Conservation (phyloP, 306 rosid species). For the Pyrus betulifolia region DNA sequence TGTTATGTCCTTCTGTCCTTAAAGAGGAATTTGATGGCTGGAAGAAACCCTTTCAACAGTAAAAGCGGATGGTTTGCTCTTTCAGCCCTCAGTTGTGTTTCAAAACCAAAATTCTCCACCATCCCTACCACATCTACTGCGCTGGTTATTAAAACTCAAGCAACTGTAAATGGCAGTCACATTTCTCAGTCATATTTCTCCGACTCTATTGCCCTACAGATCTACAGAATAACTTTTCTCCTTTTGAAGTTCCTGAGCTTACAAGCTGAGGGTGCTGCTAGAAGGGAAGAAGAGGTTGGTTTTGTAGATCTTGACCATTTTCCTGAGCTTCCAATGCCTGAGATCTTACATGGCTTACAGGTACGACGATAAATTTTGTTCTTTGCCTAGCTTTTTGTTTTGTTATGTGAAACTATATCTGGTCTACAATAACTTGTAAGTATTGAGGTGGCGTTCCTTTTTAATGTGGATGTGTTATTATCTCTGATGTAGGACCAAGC, state of each 20-base stretch:
- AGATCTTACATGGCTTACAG: conserved; percentile 89
- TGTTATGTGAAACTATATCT: background rate
- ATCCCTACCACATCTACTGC: conserved; percentile 31
- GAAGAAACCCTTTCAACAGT: conserved; percentile 60
- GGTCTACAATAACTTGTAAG: background rate
- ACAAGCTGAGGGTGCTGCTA: conserved; percentile 91
- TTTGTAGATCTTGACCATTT: conserved; percentile 88
- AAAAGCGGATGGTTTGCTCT: conserved; percentile 87
- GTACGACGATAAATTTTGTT: conserved; percentile 21
- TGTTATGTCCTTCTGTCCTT: conserved; percentile 63
- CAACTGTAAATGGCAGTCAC: conserved; percentile 29
- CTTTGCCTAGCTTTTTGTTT: background rate
- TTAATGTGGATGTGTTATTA: background rate
- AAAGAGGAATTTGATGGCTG: conserved; percentile 69
- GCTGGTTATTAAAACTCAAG: conserved; percentile 39
- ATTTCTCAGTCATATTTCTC: conserved; percentile 57
- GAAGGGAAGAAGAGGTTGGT: conserved; percentile 87
- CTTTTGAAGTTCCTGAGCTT: conserved; percentile 77
- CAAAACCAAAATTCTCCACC: conserved; percentile 47
- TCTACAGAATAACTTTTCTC: conserved; percentile 64
- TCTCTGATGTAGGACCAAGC: conserved; percentile 71
- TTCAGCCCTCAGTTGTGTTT: conserved; percentile 55
- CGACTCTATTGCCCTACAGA: conserved; percentile 62
- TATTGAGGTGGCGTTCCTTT: background rate
- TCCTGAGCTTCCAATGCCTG: conserved; percentile 97